These are phyloP conservation scores for Petunia secreta DNA, from an alignment of 257 asterid genomes.

Conservation along the genomic window DNA sequence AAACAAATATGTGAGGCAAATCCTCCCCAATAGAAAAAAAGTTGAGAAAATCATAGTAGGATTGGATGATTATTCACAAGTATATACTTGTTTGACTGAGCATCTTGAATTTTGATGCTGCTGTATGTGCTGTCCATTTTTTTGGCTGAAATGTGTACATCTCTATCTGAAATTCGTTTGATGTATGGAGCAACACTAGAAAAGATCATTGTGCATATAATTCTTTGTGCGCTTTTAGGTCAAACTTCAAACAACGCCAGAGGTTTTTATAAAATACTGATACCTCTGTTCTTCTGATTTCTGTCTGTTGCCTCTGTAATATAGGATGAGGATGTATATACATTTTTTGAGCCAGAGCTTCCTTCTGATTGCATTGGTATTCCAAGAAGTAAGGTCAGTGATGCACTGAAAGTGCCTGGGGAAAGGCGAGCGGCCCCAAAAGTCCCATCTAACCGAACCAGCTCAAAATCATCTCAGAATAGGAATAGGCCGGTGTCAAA, in stretches of 20 bases:
- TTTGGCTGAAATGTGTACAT: not conserved
- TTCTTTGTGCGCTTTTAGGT: not conserved
- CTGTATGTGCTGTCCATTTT: not conserved
- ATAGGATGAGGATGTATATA: conserved; percentile 90
- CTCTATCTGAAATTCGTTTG: not conserved
- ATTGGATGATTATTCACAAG: not conserved
- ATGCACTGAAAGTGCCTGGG: conserved; percentile 41
- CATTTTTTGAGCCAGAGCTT: conserved; percentile 94
- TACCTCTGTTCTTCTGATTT: conserved; percentile 29
- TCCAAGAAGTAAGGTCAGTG: conserved; percentile 52
- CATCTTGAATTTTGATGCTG: conserved; percentile 17
- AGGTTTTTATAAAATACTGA: not conserved
- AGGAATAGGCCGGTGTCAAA: conserved; percentile 39
- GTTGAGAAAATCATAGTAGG: not conserved
- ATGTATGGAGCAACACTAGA: not conserved
- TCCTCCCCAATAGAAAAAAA: not conserved
- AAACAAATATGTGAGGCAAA: not conserved
- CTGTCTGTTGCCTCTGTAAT: not conserved
- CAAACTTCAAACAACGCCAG: not conserved
- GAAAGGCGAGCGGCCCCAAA: conserved; percentile 53
- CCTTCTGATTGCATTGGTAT: conserved; percentile 56
- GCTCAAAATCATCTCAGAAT: conserved; percentile 48
- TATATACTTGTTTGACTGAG: not conserved
- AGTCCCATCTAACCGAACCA: conserved; percentile 43
- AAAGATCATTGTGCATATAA: not conserved